Percentiles rank a stretch among this genome's conserved stretches.
Evolutionary conservation across 2,329 filamentous ascomycete species (phyloP).

Genomic region (Penicillium sp.): DNA sequence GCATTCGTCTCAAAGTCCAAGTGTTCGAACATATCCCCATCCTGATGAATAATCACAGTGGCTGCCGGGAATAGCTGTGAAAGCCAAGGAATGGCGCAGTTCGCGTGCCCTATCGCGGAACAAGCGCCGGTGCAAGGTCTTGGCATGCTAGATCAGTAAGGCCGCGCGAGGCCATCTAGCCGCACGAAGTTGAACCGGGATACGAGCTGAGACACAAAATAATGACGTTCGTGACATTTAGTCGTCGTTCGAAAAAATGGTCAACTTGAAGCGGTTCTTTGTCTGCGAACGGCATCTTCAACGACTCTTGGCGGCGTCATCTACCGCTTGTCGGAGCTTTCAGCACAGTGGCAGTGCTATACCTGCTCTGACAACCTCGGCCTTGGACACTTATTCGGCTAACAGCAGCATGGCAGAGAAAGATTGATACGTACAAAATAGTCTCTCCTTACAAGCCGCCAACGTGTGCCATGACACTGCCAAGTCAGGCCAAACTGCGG

Average conservation of each 20-base stretch:
- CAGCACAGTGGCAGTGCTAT: not conserved
- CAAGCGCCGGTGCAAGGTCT: not conserved
- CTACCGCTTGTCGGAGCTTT: not conserved
- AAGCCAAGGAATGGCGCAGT: not conserved
- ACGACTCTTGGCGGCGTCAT: not conserved
- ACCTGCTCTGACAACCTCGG: not conserved
- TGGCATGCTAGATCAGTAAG: not conserved
- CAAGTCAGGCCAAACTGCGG: slow-evolving; percentile 5
- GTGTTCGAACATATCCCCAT: not conserved
- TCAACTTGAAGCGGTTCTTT: not conserved
- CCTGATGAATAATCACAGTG: not conserved
- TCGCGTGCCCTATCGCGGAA: not conserved
- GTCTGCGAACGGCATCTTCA: not conserved
- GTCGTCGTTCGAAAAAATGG: not conserved
- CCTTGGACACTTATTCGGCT: not conserved
- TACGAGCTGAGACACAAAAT: not conserved
- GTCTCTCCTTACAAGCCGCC: not conserved
- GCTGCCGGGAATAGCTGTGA: not conserved
- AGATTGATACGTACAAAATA: not conserved
- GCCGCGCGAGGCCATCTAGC: not conserved
- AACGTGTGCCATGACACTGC: slow-evolving; percentile 4
- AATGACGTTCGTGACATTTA: not conserved
- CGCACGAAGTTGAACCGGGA: not conserved
- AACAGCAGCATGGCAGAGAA: not conserved
- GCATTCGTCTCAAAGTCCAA: not conserved